Conservation (phyloP, 805 yeast species). For the Zygotorulaspora danielsina region DNA sequence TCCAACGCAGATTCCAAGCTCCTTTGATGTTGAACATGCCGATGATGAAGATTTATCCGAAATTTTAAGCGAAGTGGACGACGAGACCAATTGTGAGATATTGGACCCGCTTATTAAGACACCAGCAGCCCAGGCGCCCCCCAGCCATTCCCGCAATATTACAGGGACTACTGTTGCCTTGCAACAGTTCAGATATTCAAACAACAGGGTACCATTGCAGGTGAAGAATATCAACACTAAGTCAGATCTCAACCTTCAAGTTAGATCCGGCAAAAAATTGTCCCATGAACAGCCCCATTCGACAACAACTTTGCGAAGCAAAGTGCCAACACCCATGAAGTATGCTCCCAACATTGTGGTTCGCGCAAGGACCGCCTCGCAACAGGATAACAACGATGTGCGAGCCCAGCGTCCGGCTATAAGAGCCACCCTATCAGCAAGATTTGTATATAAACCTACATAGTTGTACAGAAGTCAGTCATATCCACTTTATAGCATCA, state of each 20-base stretch:
- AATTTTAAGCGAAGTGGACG: slow-evolving; percentile 20
- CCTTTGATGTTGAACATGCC: slow-evolving; percentile 5
- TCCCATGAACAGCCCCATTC: not conserved
- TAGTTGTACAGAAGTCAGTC: slow-evolving; percentile 2
- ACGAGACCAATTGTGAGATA: not conserved
- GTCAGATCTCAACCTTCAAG: slow-evolving; percentile 3
- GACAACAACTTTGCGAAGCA: not conserved
- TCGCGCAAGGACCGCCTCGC: slow-evolving; percentile 1
- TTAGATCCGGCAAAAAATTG: slow-evolving; percentile 1
- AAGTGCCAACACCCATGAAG: not conserved
- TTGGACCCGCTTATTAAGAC: not conserved
- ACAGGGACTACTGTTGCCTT: slow-evolving; percentile 6
- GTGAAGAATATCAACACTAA: slow-evolving; percentile 11
- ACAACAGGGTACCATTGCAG: slow-evolving; percentile 10
- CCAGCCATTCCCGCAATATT: slow-evolving; percentile 1
- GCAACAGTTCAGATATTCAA: slow-evolving; percentile 15
- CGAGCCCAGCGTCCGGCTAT: slow-evolving; percentile 12
- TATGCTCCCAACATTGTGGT: slow-evolving; percentile 7
- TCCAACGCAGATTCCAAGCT: slow-evolving; percentile 28
- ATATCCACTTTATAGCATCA: no score
- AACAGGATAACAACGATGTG: not conserved
- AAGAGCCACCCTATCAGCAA: slow-evolving; percentile 24
- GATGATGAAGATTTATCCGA: slow-evolving; percentile 19
- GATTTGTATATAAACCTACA: slow-evolving; percentile 20
- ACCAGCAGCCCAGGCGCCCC: not conserved